These are phyloP conservation scores for Pascua guehoae DNA, from an alignment of 1,284 basidiomycete species.

Conservation along the genomic window DNA sequence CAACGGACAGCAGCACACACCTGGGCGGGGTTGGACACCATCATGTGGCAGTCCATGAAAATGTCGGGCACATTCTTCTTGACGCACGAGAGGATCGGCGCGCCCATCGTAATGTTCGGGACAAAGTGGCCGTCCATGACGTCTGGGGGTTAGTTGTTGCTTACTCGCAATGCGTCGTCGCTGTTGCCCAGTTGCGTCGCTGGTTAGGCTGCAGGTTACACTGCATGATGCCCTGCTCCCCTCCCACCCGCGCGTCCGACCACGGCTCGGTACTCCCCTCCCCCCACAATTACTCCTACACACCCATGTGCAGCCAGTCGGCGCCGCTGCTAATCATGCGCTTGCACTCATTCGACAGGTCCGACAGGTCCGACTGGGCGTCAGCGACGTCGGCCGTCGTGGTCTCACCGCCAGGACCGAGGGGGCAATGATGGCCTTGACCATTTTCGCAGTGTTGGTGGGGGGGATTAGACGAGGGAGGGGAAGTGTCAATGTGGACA, in stretches of 20 bases:
- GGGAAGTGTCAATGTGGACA: too few species aligned
- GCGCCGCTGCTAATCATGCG: constrained; percentile 88
- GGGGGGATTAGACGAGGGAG: not conserved
- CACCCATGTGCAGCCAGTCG: constrained; percentile 96
- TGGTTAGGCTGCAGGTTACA: not conserved
- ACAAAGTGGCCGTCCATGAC: constrained; percentile 99
- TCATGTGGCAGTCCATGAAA: constrained; percentile 99
- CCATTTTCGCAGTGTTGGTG: constrained; percentile 55
- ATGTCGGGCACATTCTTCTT: constrained; percentile 84
- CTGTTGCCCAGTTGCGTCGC: not conserved
- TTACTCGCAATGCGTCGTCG: too few species aligned
- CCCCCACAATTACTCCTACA: constrained; percentile 26
- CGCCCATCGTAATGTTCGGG: constrained; percentile 95
- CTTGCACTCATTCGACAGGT: constrained; percentile 84
- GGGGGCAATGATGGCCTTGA: constrained; percentile 79
- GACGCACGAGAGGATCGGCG: constrained; percentile 85
- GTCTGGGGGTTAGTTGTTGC: constrained; percentile 55
- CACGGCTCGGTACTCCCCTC: not conserved
- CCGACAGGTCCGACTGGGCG: constrained; percentile 76
- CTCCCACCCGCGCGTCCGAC: too few species aligned
- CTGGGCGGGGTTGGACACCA: constrained; percentile 91
- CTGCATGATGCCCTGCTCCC: too few species aligned
- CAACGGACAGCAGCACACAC: constrained; percentile 52
- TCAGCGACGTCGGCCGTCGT: not conserved
- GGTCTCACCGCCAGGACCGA: constrained; percentile 71